Evolutionary conservation across 1,139 yeast genomes (phyloP).

Genomic region (Scheffersomyces titani): DNA sequence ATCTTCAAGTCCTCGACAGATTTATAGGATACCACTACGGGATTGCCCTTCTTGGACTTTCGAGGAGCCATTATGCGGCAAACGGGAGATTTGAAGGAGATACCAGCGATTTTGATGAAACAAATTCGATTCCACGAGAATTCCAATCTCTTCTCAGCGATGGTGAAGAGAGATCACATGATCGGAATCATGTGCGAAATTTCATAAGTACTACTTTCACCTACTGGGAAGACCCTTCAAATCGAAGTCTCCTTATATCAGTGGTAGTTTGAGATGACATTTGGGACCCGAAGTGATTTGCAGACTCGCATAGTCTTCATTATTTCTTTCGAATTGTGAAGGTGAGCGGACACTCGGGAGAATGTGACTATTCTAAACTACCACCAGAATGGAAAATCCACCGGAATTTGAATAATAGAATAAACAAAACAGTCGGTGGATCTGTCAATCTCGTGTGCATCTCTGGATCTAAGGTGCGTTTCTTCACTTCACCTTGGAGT

Average conservation of each 20-base stretch:
- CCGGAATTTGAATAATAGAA: neutral
- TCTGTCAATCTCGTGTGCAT: neutral
- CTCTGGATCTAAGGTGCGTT: neutral
- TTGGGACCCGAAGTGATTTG: too few species aligned
- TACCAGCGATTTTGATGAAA: neutral
- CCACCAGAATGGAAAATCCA: neutral
- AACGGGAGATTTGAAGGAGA: neutral
- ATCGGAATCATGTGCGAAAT: neutral
- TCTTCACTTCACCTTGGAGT: too few species aligned
- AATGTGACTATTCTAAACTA: neutral
- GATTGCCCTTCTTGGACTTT: slow-evolving; percentile 23
- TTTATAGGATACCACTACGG: slow-evolving; percentile 60
- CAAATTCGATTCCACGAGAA: neutral
- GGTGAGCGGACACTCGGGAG: too few species aligned
- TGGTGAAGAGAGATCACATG: neutral
- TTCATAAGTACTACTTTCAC: too few species aligned
- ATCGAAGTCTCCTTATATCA: too few species aligned
- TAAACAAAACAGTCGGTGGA: too few species aligned
- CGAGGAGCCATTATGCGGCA: neutral
- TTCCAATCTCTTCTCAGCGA: neutral
- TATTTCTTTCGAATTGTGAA: too few species aligned
- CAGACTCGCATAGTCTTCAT: too few species aligned
- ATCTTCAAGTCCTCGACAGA: slow-evolving; percentile 48
- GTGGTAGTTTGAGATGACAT: too few species aligned
- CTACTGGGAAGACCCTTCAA: too few species aligned